Conservation (phyloP, 2,329 filamentous ascomycete genomes). For the Didymella pinodella region DNA sequence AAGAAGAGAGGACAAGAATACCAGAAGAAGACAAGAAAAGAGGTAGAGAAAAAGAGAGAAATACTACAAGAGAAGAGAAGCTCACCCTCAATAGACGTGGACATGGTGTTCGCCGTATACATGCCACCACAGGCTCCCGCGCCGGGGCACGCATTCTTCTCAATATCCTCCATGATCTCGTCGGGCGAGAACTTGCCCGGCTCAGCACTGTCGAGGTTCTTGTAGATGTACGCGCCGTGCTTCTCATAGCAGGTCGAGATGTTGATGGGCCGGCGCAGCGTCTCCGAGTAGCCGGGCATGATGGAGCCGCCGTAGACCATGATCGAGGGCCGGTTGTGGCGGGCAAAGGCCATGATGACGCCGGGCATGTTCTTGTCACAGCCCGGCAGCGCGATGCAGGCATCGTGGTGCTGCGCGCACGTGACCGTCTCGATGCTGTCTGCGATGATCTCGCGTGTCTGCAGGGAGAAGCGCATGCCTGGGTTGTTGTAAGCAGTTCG, state of each 20-base stretch:
- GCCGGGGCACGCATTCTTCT: conserved; percentile 78
- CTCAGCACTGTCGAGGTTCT: conserved; percentile 73
- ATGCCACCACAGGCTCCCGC: conserved; percentile 87
- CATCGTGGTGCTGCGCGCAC: conserved; percentile 90
- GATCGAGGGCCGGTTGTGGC: conserved; percentile 89
- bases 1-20: too few relatives aligned
- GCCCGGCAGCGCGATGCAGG: conserved; percentile 89
- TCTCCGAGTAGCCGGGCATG: conserved; percentile 80
- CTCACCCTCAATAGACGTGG: conserved; percentile 76
- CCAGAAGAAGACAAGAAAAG: too few relatives aligned
- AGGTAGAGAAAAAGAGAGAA: too few relatives aligned
- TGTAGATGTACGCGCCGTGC: conserved; percentile 81
- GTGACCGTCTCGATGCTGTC: conserved; percentile 95
- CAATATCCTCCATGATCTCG: conserved; percentile 85
- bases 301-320: conserved; percentile 98
- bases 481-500: background rate
- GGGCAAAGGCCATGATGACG: conserved; percentile 85
- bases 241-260: conserved; percentile 90
- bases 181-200: conserved; percentile 72
- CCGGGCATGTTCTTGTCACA: conserved; percentile 99
- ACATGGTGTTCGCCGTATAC: conserved; percentile 96
- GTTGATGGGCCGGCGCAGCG: conserved; percentile 82
- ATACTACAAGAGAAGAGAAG: too few relatives aligned
- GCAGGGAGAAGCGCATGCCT: conserved; percentile 94
- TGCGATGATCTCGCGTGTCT: conserved; percentile 89